Evolutionary conservation across 1,284 basidiomycete species (phyloP).

Genomic region (Serendipita sp.): DNA sequence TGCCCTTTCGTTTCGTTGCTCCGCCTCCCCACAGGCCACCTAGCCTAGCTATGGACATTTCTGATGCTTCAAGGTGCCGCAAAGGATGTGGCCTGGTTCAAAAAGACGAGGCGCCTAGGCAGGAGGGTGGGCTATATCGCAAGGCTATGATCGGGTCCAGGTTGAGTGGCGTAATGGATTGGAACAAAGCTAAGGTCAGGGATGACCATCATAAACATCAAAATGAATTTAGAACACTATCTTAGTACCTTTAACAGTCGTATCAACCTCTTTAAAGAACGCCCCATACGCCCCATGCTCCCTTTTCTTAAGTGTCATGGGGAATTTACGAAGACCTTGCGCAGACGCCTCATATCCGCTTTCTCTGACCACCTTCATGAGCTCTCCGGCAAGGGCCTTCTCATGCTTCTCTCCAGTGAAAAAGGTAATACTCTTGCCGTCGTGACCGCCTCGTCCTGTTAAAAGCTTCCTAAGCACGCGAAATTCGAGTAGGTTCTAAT

Average conservation of each 20-base stretch:
- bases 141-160: background rate
- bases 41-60: background rate
- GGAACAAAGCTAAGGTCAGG: background rate
- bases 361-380: slow-evolving; percentile 83
- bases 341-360: slow-evolving; percentile 59
- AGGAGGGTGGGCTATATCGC: background rate
- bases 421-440: slow-evolving; percentile 90
- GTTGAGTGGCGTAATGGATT: background rate
- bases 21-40: background rate
- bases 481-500: background rate
- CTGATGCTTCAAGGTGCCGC: background rate
- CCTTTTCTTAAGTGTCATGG: slow-evolving; percentile 96
- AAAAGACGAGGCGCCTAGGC: too few species aligned
- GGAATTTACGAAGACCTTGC: slow-evolving; percentile 75
- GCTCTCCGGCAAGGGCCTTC: slow-evolving; percentile 79
- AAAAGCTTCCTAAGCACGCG: background rate
- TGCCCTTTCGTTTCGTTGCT: background rate
- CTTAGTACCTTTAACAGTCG: slow-evolving; percentile 15
- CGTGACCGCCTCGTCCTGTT: slow-evolving; percentile 77
- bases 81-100: too few species aligned
- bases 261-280: slow-evolving; percentile 27
- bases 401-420: slow-evolving; percentile 87
- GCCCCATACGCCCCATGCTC: slow-evolving; percentile 65
- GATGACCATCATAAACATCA: background rate
- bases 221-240: slow-evolving; percentile 12